phyloP scores from a whole-genome alignment of 2,329 filamentous ascomycete species.

The Fusarium phyllophilum region DNA sequence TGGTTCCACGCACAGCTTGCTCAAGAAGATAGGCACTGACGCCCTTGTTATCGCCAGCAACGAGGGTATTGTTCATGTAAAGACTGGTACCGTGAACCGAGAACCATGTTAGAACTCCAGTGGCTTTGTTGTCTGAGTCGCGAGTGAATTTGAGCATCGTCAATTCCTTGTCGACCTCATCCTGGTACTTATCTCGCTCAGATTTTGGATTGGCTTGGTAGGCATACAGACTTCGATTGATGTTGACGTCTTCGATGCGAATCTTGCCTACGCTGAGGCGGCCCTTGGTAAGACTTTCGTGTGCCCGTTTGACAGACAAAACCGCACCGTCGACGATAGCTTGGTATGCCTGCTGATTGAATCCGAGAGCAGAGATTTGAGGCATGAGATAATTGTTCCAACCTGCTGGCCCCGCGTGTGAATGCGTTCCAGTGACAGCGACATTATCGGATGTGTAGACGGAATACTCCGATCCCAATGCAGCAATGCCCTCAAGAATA shows the following conservation, averaged over 20 bases:
- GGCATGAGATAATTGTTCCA: slow-evolving; percentile 22
- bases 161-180: slow-evolving; percentile 9
- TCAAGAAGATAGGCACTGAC: background rate
- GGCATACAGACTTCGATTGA: slow-evolving; percentile 8
- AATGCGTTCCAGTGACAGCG: background rate
- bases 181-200: background rate
- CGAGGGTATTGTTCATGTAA: slow-evolving; percentile 10
- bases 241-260: slow-evolving; percentile 1
- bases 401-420: background rate
- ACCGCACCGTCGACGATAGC: slow-evolving; percentile 5
- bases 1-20: background rate
- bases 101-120: background rate
- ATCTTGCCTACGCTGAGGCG: slow-evolving; percentile 6
- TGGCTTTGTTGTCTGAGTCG: background rate
- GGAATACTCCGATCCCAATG: background rate
- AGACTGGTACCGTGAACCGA: slow-evolving; percentile 1
- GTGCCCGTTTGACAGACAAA: background rate
- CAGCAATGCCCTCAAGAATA: background rate
- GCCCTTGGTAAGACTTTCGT: background rate
- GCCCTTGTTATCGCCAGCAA: background rate
- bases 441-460: background rate
- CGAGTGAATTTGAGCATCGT: slow-evolving; percentile 12
- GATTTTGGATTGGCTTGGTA: background rate
- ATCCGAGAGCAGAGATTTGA: background rate
- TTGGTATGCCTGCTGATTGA: slow-evolving; percentile 9